A percentile compares a stretch with the other conserved stretches of the same genome.
Evolutionary conservation across 2,329 filamentous ascomycete species (phyloP).

Genomic region (Ophiostoma himal-ulmi): DNA sequence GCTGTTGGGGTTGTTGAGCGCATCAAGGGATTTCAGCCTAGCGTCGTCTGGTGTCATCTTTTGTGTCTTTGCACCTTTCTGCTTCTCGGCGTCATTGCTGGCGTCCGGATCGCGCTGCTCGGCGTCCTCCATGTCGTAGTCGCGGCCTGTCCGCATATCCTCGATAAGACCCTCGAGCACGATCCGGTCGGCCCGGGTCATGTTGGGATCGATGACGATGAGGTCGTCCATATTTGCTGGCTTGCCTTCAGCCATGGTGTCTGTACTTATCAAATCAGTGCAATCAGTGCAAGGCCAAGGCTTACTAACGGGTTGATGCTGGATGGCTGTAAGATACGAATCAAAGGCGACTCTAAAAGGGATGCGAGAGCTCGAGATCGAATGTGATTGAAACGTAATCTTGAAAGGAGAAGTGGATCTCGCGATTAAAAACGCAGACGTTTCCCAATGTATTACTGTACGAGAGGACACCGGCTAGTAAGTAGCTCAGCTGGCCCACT

Average conservation of each 20-base stretch:
- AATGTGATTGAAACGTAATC: background rate
- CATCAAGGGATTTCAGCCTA: conserved; percentile 36
- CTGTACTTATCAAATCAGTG: background rate
- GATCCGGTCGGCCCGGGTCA: conserved; percentile 39
- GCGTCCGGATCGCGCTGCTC: conserved; percentile 19
- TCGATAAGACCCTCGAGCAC: conserved; percentile 38
- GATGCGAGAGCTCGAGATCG: background rate
- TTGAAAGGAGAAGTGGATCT: conserved; percentile 14
- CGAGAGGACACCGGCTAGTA: background rate
- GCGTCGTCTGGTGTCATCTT: conserved; percentile 27
- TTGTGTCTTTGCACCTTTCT: background rate
- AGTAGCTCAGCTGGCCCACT: too few relatives aligned
- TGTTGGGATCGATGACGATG: conserved; percentile 36
- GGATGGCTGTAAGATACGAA: background rate
- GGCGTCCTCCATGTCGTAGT: conserved; percentile 25
- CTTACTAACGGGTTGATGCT: background rate
- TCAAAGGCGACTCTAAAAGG: background rate
- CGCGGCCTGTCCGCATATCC: conserved; percentile 33
- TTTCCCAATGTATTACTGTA: background rate
- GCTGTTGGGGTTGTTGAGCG: conserved; percentile 39
- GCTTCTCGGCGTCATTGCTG: conserved; percentile 18
- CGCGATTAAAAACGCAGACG: conserved; percentile 1
- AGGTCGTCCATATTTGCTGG: conserved; percentile 21
- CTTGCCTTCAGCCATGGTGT: background rate
- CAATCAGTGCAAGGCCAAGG: background rate